Conservation (phyloP, 257 asterid species). For the Nicotiana tabacum region DNA sequence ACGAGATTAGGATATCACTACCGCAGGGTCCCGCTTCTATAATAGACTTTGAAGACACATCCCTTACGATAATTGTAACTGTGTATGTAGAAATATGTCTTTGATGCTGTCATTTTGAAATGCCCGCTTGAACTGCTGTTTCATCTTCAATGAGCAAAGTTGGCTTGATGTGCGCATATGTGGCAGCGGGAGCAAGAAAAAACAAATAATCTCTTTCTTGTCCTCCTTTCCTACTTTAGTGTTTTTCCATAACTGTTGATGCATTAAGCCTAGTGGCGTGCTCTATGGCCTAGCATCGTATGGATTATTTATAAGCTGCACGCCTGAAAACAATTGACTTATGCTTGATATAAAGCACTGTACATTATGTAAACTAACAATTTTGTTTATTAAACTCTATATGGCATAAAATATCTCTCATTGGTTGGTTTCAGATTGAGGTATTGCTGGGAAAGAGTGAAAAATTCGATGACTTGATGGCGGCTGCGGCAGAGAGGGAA, state of each 20-base stretch:
- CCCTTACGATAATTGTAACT: not conserved
- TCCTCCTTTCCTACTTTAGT: too few species aligned
- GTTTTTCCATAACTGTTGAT: too few species aligned
- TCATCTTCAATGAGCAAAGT: not conserved
- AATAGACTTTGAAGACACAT: not conserved
- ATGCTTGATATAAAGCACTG: too few species aligned
- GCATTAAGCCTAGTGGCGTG: too few species aligned
- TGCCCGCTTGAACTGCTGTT: not conserved
- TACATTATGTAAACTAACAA: too few species aligned
- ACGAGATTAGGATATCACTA: not conserved
- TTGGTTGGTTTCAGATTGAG: slow-evolving; percentile 23
- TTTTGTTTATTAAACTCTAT: not conserved
- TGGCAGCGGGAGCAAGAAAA: not conserved
- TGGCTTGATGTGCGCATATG: not conserved
- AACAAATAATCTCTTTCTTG: too few species aligned
- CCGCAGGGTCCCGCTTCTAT: not conserved
- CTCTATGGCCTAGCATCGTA: too few species aligned
- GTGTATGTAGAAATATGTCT: not conserved
- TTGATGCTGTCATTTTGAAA: not conserved
- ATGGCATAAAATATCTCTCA: not conserved
- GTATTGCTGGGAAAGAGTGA: slow-evolving; percentile 32
- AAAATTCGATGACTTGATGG: slow-evolving; percentile 35
- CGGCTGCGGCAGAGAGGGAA: slow-evolving; percentile 32
- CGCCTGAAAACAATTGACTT: too few species aligned
- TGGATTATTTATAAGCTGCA: too few species aligned